Conservation (phyloP, 75 land plant genomes). For the Chamaecyparis obtusa region DNA sequence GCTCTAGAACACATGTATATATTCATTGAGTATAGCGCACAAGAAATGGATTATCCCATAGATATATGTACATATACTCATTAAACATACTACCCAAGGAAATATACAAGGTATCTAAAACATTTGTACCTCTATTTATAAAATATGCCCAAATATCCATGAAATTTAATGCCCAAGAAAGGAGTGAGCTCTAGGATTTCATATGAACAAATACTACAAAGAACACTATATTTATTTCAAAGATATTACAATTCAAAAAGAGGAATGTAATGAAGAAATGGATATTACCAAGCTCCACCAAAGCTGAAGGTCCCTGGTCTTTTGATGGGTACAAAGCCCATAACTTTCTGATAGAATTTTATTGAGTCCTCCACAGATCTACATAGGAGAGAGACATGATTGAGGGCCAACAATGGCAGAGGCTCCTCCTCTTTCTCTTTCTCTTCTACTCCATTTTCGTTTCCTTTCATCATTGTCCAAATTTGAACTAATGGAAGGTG, state of each 20-base stretch:
- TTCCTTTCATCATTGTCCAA: conserved; percentile 6
- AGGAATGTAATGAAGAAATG: not conserved
- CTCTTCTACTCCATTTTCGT: conserved; percentile 10
- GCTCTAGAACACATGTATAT: not conserved
- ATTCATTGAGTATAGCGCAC: too few species aligned
- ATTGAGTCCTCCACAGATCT: conserved; percentile 41
- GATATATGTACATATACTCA: not conserved
- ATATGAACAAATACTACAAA: not conserved
- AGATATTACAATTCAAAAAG: not conserved
- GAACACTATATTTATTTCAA: not conserved
- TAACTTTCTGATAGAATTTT: conserved; percentile 59
- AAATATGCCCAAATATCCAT: too few species aligned
- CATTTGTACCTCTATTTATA: too few species aligned
- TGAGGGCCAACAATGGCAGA: conserved; percentile 52
- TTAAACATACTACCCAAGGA: not conserved
- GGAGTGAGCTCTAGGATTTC: not conserved
- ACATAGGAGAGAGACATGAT: conserved; percentile 71
- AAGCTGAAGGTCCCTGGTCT: conserved; percentile 59
- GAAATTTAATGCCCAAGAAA: too few species aligned
- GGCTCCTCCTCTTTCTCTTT: conserved; percentile 11
- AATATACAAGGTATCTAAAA: not conserved
- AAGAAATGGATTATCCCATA: not conserved
- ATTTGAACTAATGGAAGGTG: not conserved
- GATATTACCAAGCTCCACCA: conserved; percentile 57
- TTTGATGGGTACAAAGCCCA: conserved; percentile 65